phyloP scores from a whole-genome alignment of 495 filamentous ascomycete species.

The Aspergillus cavernicola region DNA sequence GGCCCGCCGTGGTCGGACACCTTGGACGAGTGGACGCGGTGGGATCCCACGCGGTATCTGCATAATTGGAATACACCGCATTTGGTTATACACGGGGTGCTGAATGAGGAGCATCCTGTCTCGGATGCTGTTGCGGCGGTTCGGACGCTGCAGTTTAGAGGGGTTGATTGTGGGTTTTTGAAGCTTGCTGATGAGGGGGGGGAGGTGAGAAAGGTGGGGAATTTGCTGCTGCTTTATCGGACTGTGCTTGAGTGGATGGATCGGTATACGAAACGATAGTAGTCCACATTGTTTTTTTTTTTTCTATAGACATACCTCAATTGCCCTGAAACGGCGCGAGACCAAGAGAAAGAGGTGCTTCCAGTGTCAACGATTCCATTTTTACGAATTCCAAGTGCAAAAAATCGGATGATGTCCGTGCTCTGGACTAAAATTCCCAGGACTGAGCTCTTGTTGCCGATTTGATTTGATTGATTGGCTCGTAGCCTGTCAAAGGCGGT shows the following conservation, averaged over 20 bases:
- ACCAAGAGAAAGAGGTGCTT: too few relatives aligned
- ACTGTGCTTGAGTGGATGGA: background rate
- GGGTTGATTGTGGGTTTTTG: background rate
- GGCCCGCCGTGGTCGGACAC: background rate
- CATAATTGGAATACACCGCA: background rate
- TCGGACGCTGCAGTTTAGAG: background rate
- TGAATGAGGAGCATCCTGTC: background rate
- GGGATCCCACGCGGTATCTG: background rate
- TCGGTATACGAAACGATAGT: background rate
- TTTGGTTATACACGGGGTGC: background rate
- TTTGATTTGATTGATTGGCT: too few relatives aligned
- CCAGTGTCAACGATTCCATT: too few relatives aligned
- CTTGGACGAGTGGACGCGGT: background rate
- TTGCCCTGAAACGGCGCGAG: too few relatives aligned
- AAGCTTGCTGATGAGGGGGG: background rate
- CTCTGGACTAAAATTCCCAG: too few relatives aligned
- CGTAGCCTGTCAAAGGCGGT: too few relatives aligned
- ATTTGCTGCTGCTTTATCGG: background rate
- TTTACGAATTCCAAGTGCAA: too few relatives aligned
- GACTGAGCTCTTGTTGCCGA: too few relatives aligned
- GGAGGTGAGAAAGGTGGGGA: background rate
- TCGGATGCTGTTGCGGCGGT: background rate
- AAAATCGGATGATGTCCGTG: too few relatives aligned
- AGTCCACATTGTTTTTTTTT: too few relatives aligned
- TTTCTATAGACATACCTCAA: too few relatives aligned